Percentiles rank a stretch among this genome's conserved stretches.
phyloP scores from a whole-genome alignment of 352 stramenopile species.

The Phytophthora melonis region DNA sequence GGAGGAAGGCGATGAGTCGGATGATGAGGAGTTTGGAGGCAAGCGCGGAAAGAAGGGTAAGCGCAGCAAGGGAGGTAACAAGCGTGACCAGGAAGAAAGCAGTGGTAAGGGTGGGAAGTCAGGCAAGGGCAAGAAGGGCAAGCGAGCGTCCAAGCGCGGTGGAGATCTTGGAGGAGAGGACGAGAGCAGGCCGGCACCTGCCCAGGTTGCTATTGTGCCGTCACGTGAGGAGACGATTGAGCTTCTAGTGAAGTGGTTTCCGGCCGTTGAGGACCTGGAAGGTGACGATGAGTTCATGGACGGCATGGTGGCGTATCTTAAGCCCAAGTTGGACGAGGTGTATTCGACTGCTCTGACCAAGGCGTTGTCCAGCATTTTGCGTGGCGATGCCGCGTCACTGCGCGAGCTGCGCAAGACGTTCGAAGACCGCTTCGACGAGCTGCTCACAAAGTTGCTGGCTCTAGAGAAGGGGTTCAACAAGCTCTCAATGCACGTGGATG shows the following conservation, averaged over 20 bases:
- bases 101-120: conserved; percentile 34
- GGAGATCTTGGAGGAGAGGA: conserved; percentile 29
- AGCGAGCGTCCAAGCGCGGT: conserved; percentile 47
- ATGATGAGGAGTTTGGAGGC: conserved; percentile 46
- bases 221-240: conserved; percentile 50
- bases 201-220: conserved; percentile 55
- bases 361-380: conserved; percentile 71
- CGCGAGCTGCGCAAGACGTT: conserved; percentile 79
- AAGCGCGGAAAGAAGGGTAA: conserved; percentile 64
- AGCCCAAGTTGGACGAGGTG: conserved; percentile 51
- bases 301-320: conserved; percentile 54
- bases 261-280: conserved; percentile 53
- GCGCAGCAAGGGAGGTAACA: conserved; percentile 45
- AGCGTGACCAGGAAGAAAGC: conserved; percentile 40
- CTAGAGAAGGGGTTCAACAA: conserved; percentile 82
- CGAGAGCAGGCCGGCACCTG: conserved; percentile 9
- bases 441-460: conserved; percentile 53
- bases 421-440: conserved; percentile 81
- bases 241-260: conserved; percentile 61
- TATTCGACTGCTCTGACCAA: conserved; percentile 62
- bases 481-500: conserved; percentile 65
- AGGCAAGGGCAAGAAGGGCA: conserved; percentile 59
- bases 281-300: conserved; percentile 79
- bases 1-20: conserved; percentile 47
- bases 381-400: conserved; percentile 75